Conservation (phyloP, 2,329 filamentous ascomycete species). For the Ophiostoma himal-ulmi region DNA sequence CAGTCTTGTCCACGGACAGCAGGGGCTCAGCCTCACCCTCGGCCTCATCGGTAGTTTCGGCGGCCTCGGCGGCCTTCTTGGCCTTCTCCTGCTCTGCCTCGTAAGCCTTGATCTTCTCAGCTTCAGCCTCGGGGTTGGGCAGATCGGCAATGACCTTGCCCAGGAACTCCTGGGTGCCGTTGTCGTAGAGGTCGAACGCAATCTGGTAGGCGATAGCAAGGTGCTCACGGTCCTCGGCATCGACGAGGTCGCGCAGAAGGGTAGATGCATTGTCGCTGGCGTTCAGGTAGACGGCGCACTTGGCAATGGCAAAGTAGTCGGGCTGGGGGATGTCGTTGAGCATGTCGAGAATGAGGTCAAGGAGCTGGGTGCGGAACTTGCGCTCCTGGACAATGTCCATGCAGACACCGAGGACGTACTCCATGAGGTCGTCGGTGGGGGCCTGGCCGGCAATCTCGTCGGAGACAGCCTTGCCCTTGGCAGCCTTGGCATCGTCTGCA, state of each 20-base stretch:
- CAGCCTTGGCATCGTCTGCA: slow-evolving; percentile 74
- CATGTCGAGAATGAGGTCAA: slow-evolving; percentile 89
- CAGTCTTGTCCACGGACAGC: slow-evolving; percentile 39
- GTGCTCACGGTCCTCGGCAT: slow-evolving; percentile 70
- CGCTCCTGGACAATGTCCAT: slow-evolving; percentile 97
- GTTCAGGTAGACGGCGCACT: slow-evolving; percentile 93
- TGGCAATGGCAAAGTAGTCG: slow-evolving; percentile 96
- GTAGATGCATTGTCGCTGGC: slow-evolving; percentile 84
- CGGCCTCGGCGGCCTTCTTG: slow-evolving; percentile 42
- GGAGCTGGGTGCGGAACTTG: slow-evolving; percentile 72
- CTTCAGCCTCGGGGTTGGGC: slow-evolving; percentile 47
- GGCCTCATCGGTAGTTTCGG: slow-evolving; percentile 29
- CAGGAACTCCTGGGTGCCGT: slow-evolving; percentile 94
- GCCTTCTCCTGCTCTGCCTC: slow-evolving; percentile 2
- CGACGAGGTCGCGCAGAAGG: slow-evolving; percentile 76
- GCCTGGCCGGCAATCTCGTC: slow-evolving; percentile 63
- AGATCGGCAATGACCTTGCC: slow-evolving; percentile 80
- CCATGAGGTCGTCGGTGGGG: slow-evolving; percentile 95
- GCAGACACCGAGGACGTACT: slow-evolving; percentile 91
- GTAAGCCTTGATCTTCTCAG: slow-evolving; percentile 26
- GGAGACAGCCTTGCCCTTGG: slow-evolving; percentile 49
- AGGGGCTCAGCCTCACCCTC: slow-evolving; percentile 45
- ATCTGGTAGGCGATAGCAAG: slow-evolving; percentile 92
- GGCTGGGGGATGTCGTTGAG: slow-evolving; percentile 86
- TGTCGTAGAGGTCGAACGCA: slow-evolving; percentile 96